Evolutionary conservation across 2,329 filamentous ascomycete species (phyloP), one percentile per base, ranked within the genome.

Genomic region (Polytolypa hystricis): DNA sequence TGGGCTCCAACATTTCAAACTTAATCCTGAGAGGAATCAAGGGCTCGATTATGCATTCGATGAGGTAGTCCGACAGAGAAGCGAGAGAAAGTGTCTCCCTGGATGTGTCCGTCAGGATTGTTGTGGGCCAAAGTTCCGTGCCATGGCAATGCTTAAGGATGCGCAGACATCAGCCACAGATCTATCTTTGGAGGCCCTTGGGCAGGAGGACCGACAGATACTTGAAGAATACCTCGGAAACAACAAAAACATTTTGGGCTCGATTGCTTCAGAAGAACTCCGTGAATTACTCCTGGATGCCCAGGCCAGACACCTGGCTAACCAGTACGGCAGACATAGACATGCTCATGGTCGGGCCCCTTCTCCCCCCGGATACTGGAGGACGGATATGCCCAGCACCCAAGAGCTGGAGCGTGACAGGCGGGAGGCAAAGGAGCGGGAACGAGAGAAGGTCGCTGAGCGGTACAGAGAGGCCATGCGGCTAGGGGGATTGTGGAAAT

Each of bases 291-390:
- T 93, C 56, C 48, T 85, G n/a, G 73, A 86, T 51, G 87, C 87
- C 9, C 80, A 79, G 52, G 79, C 77, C 0, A 73, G 76, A 52
- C 68, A 79, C 33, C 64, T 93, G 44, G 81, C 87, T 1, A 79
- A 87, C 51, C 71, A 74, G 42, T 77, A 75, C 55, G 86, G 86
- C 4, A 84, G 71, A 53, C 87, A 95, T 58, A 72, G 81, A 38
- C 74, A 89, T 47, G 70, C 77, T 18, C 86, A 81, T 57, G 73
- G 79, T 41, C 73, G 85, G 34, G 70, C 74, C 43, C 68, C 65
- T 30, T 84, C 81, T 7, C 87, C 91, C 9, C 84, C 85, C 2
- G 87, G 86, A 0, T 96, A 84, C 55, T 98, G 91, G 91, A 71
- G 84, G 37, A 73, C 81, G 2, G 89, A 93, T 47, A 93, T 98